Evolutionary conservation across 2,329 filamentous ascomycete species (phyloP).

Genomic region (Davidsoniella eucalypti): DNA sequence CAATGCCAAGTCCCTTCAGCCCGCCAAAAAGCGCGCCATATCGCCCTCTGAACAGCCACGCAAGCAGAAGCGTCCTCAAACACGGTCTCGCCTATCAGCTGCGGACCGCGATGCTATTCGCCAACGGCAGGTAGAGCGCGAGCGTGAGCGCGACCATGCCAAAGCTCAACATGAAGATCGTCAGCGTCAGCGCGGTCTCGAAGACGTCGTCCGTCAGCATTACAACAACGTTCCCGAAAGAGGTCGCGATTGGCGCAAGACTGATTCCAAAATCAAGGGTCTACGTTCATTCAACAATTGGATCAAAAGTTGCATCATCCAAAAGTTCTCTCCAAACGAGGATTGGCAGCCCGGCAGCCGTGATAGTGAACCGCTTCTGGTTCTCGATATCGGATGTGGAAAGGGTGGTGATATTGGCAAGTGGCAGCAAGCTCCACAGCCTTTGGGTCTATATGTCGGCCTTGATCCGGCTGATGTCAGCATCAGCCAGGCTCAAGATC

Average conservation of each 20-base stretch:
- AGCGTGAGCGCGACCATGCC: conserved; percentile 20
- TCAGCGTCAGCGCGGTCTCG: conserved; percentile 36
- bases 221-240: conserved; percentile 94
- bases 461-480: conserved; percentile 85
- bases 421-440: conserved; percentile 87
- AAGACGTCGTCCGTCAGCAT: conserved; percentile 80
- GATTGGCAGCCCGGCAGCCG: conserved; percentile 46
- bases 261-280: conserved; percentile 88
- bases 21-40: conserved; percentile 40
- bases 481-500: conserved; percentile 75
- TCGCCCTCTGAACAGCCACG: conserved; percentile 41
- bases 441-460: conserved; percentile 84
- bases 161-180: conserved; percentile 23
- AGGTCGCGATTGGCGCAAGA: conserved; percentile 85
- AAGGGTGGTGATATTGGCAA: conserved; percentile 93
- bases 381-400: conserved; percentile 89
- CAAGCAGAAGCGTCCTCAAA: conserved; percentile 52
- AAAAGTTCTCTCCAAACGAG: conserved; percentile 81
- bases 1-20: conserved; percentile 40
- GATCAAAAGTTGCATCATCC: conserved; percentile 94
- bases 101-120: conserved; percentile 52
- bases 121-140: conserved; percentile 42
- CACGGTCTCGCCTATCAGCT: conserved; percentile 49
- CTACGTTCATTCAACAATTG: conserved; percentile 94
- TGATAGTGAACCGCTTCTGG: conserved; percentile 46